Base-by-base conservation (phyloP, 2,329 filamentous ascomycete genomes). In the Rasamsonia emersonii region DNA sequence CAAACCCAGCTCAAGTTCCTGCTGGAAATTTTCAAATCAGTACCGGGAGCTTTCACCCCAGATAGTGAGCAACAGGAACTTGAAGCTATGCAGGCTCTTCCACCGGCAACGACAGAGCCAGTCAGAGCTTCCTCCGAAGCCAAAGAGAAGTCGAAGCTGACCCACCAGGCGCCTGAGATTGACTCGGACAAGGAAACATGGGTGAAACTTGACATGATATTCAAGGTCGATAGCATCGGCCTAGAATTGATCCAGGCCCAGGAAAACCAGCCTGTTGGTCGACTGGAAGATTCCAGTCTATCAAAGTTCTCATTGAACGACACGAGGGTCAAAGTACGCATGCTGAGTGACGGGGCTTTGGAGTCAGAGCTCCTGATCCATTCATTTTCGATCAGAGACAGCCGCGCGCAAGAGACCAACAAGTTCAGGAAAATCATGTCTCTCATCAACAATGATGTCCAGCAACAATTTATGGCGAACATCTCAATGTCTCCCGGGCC, bases 371-470 rank as follows among this genome's bases (percentile, higher is more conserved):
- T 98, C 5, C 71, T 94, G 20, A 86, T 98, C 10, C 82, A 91
- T 38, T 91, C 89, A 0, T 95, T 98, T 56, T 94, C 86, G 0
- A 94, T 96, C 43, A 76, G 84, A 35, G 91, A 99, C 55, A 95
- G 82, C 41, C 79, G 93, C n/a, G 79, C 77, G 4, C 75, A 77
- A 33, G 88, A 93, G 47, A 83, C 81, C 4, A 98, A 95, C 65
- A 95, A 93, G 53, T 99, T 93, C 70, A 78, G 86, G 30, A 93
- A 89, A 56, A 95, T 98, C 62, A 96, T 98, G 91, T 88, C 88
- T 2, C 79, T 93, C 34, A 86, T 88, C 50, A 96, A 95, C 58
- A 89, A 86, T 46, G 82, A 88, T 35, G 86, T 91, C 33, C 75
- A 77, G 27, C 88, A 96, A 56, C 93, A 99, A 48, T 88, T 98